Evolutionary conservation across 345 rosid genomes (phyloP), one percentile per base, ranked within the genome.

Genomic region (Erucastrum elatum): DNA sequence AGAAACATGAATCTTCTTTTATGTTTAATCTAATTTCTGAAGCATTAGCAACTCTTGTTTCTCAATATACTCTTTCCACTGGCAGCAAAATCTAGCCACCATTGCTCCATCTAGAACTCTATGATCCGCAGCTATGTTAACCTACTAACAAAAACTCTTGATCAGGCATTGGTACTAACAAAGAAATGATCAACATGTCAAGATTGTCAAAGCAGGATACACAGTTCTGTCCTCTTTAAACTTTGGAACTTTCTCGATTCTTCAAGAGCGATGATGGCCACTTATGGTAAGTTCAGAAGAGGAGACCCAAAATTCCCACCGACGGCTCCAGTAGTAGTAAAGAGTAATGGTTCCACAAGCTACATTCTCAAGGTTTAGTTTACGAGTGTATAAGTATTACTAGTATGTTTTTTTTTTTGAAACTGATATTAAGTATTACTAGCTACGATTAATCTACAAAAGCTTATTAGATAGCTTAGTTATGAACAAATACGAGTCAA

Each of bases 301-400:
- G 98, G 98, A 0, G 97, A 84, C 58, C 97, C 98, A 11, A 90
- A 90, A 82, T 90, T 94, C 71, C 97, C 98, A 61, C 97, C 98
- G 0, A 90, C 92, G 66, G 95, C 88, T 72, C 97, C 97, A 58
- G 92, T n/a, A n/a, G n/a, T n/a, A n/a, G n/a, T n/a, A n/a, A n/a
- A 92, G 74, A 16, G 98, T 89, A 75, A 94, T 88, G 4, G 98
- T 94, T 78, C 98, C 98, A 58, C 95, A 94, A 3, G 91, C 79
- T 76, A 91, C 75, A 82, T 92, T 94, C 56, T 69, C 88, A 1
- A 94, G 93, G 76, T 44, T 87, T 46, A 94, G 97, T 81, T 90
- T 87, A 84, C 9, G 1, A 33, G 35, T 33, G 35, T 33, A 33
- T 33, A 33, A 33, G 2, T 37, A 37, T 6, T 37, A 8, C 11